phyloP scores from a whole-genome alignment of 345 rosid species.

The Camelina hispida region DNA sequence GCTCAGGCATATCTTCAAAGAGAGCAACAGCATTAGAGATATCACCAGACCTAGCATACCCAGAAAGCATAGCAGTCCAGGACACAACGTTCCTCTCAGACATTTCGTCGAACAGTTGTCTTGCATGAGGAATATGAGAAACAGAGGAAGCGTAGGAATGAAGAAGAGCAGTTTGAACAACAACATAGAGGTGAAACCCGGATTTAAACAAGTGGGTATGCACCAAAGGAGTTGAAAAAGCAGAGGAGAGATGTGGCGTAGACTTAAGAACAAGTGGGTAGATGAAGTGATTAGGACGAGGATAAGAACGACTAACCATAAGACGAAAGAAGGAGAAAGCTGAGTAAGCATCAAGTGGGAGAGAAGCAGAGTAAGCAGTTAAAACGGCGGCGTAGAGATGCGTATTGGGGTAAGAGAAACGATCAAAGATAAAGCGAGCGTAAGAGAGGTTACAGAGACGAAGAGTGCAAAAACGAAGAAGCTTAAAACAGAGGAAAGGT shows the following conservation, averaged over 20 bases:
- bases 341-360: slow-evolving; percentile 45
- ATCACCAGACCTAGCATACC: slow-evolving; percentile 66
- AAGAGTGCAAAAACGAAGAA: slow-evolving; percentile 74
- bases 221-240: slow-evolving; percentile 53
- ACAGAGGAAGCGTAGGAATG: slow-evolving; percentile 65
- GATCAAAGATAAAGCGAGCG: slow-evolving; percentile 70
- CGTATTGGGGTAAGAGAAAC: slow-evolving; percentile 55
- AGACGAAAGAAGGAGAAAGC: slow-evolving; percentile 60
- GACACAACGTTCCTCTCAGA: slow-evolving; percentile 66
- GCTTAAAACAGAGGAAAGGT: slow-evolving; percentile 72
- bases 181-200: slow-evolving; percentile 62
- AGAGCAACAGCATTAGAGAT: slow-evolving; percentile 56
- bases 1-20: slow-evolving; percentile 71
- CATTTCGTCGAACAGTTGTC: slow-evolving; percentile 83
- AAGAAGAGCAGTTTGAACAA: slow-evolving; percentile 80
- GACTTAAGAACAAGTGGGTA: slow-evolving; percentile 78
- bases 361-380: slow-evolving; percentile 68
- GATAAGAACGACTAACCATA: slow-evolving; percentile 56
- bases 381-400: slow-evolving; percentile 77
- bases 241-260: slow-evolving; percentile 44
- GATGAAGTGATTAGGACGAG: slow-evolving; percentile 73
- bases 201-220: slow-evolving; percentile 63
- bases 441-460: slow-evolving; percentile 58
- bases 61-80: slow-evolving; percentile 87
- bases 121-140: slow-evolving; percentile 50